These are phyloP conservation scores for Leccinum rimulosum DNA, from an alignment of 768 basidiomycete genomes.

Conservation along the genomic window DNA sequence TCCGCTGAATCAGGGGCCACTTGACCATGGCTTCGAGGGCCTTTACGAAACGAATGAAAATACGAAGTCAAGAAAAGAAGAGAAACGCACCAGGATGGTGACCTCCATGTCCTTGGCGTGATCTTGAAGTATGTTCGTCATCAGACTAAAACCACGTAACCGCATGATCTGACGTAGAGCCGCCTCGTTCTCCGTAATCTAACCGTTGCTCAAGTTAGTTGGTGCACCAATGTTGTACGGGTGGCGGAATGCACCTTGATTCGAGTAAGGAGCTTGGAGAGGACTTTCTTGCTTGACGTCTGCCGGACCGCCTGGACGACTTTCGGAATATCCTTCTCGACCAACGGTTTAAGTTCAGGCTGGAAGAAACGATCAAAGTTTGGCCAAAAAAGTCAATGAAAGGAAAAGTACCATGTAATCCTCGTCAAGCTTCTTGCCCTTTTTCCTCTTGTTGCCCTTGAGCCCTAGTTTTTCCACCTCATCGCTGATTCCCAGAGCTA, in stretches of 20 bases:
- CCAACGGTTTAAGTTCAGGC: conserved; percentile 76
- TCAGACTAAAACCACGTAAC: conserved; percentile 87
- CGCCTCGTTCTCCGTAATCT: conserved; percentile 84
- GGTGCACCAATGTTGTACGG: background rate
- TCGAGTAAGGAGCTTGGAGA: conserved; percentile 79
- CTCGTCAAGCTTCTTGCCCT: conserved; percentile 89
- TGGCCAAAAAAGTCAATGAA: background rate
- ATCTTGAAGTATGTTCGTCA: conserved; percentile 86
- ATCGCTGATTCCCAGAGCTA: conserved; percentile 91
- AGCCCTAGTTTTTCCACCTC: conserved; percentile 80
- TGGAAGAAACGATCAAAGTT: conserved; percentile 29
- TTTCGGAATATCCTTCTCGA: conserved; percentile 81
- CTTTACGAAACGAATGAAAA: conserved; percentile 32
- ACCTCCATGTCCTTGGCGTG: conserved; percentile 68
- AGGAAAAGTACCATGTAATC: conserved; percentile 71
- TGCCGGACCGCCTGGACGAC: conserved; percentile 90
- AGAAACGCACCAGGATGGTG: conserved; percentile 56
- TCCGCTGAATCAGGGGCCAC: conserved; percentile 84
- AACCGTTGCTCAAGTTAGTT: conserved; percentile 1
- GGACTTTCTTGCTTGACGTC: conserved; percentile 76
- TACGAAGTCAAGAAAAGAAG: background rate
- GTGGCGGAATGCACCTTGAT: conserved; percentile 57
- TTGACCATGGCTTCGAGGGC: conserved; percentile 61
- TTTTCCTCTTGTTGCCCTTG: conserved; percentile 88
- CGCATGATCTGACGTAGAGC: conserved; percentile 85